phyloP scores from a whole-genome alignment of 441 rosid species.

The Eugenia klotzschiana region DNA sequence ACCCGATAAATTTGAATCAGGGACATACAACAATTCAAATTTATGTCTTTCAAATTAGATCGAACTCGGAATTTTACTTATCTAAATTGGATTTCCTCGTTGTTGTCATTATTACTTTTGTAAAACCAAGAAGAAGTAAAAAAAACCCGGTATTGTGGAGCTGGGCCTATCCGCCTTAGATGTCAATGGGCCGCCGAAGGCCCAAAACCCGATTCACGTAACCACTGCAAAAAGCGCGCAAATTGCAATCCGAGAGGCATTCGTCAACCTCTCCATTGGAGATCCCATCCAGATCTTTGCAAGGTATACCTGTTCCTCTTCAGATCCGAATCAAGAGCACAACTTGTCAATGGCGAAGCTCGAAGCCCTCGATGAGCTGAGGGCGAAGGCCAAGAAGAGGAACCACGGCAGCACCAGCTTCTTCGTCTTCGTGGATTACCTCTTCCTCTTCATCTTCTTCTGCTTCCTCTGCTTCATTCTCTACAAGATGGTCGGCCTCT shows the following conservation, averaged over 20 bases:
- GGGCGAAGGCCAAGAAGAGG: conserved; percentile 22
- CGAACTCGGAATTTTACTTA: background rate
- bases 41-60: background rate
- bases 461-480: conserved; percentile 42
- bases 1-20: too few species aligned
- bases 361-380: conserved; percentile 25
- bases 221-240: background rate
- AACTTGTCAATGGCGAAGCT: conserved; percentile 28
- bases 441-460: conserved; percentile 39
- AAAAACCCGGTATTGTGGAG: accelerated
- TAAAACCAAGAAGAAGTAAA: accelerated
- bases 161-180: background rate
- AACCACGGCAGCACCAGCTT: conserved; percentile 49
- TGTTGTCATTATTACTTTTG: background rate
- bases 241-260: background rate
- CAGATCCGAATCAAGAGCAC: background rate
- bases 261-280: too few species aligned
- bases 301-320: background rate
- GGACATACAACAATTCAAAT: background rate
- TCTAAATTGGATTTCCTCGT: background rate
- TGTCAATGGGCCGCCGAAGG: background rate
- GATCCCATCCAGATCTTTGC: background rate
- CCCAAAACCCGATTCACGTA: background rate
- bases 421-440: conserved; percentile 54
- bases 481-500: conserved; percentile 31